A percentile compares a stretch with the other conserved stretches of the same genome.
These are phyloP conservation scores for Gaeumannomyces tritici DNA, from an alignment of 2,329 filamentous ascomycete species.

Conservation along the genomic window DNA sequence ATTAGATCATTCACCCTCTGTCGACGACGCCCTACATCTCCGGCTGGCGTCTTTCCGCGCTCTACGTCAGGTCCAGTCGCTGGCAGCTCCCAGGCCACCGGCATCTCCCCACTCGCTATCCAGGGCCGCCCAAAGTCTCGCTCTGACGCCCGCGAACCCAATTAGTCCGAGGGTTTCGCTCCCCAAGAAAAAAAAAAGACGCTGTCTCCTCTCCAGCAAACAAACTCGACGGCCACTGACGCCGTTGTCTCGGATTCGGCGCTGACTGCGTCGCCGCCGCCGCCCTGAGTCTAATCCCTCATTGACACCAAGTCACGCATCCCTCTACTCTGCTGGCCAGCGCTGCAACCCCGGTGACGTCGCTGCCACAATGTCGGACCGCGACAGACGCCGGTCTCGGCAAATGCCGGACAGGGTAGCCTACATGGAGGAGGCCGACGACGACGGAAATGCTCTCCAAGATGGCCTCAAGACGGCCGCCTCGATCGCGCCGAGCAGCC, in stretches of 20 bases:
- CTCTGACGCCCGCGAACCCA: background rate
- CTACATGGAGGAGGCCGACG: constrained; percentile 42
- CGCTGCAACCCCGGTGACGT: background rate
- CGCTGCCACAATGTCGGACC: constrained; percentile 29
- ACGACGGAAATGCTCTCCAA: constrained; percentile 31
- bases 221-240: background rate
- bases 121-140: background rate
- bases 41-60: background rate
- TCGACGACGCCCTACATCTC: background rate
- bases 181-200: background rate
- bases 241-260: background rate
- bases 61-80: background rate
- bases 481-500: constrained; percentile 31
- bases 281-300: background rate
- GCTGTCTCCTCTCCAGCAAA: background rate
- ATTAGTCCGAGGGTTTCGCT: background rate
- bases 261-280: background rate
- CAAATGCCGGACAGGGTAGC: constrained; percentile 18
- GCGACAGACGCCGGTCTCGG: constrained; percentile 16
- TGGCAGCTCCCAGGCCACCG: constrained; percentile 1
- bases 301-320: background rate
- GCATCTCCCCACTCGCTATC: constrained; percentile 1
- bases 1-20: background rate
- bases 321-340: background rate
- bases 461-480: constrained; percentile 28